A percentile compares a stretch with the other conserved stretches of the same genome.
phyloP scores from a whole-genome alignment of 495 filamentous ascomycete species.

The Penicillium mononematosum region DNA sequence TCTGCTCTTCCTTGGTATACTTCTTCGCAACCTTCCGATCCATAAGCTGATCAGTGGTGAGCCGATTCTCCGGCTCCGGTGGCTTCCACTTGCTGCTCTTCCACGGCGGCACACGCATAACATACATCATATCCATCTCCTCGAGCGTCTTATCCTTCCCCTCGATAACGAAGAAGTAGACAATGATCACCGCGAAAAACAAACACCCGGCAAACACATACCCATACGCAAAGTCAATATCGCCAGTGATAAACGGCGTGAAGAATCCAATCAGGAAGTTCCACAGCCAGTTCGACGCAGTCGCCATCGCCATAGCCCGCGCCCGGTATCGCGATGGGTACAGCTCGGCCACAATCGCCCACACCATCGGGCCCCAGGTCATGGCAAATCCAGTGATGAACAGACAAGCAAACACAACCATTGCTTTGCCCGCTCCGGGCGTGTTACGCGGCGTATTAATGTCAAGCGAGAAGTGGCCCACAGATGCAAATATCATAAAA shows the following conservation, averaged over 20 bases:
- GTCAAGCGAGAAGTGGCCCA: slow-evolving; percentile 60
- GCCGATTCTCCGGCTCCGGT: slow-evolving; percentile 31
- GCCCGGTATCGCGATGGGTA: slow-evolving; percentile 75
- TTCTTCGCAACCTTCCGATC: slow-evolving; percentile 28
- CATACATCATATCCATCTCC: slow-evolving; percentile 83
- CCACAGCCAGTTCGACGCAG: slow-evolving; percentile 82
- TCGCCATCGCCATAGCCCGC: slow-evolving; percentile 72
- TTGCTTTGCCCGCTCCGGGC: slow-evolving; percentile 61
- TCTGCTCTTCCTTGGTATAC: slow-evolving; percentile 21
- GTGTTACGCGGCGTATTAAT: slow-evolving; percentile 47
- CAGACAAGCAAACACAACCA: slow-evolving; percentile 70
- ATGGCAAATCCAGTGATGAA: slow-evolving; percentile 57
- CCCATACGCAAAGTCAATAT: slow-evolving; percentile 71
- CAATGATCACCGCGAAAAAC: slow-evolving; percentile 60
- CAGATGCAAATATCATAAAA: slow-evolving; percentile 70
- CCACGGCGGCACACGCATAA: slow-evolving; percentile 62
- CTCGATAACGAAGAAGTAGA: slow-evolving; percentile 74
- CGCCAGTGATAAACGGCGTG: slow-evolving; percentile 68
- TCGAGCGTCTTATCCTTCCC: slow-evolving; percentile 63
- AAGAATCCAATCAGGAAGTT: slow-evolving; percentile 83
- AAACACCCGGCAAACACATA: slow-evolving; percentile 76
- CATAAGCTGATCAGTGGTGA: slow-evolving; percentile 34
- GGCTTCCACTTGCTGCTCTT: slow-evolving; percentile 45
- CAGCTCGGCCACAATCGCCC: slow-evolving; percentile 78
- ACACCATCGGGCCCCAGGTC: slow-evolving; percentile 82